phyloP scores from a whole-genome alignment of 2,329 filamentous ascomycete species.

The Corinectria fuckeliana region DNA sequence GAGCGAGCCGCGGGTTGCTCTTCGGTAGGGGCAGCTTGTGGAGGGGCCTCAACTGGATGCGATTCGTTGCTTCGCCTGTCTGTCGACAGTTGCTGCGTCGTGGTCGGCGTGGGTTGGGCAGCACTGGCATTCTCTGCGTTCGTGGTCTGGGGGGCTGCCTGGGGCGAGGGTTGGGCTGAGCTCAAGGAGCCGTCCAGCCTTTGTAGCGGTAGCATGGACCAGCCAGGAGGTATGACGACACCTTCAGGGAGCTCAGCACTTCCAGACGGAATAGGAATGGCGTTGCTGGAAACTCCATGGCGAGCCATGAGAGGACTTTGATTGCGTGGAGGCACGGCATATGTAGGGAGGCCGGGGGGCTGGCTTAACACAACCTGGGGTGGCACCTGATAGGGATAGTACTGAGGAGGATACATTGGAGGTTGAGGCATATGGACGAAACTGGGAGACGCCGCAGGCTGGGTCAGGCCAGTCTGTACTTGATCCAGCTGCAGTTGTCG shows the following conservation, averaged over 20 bases:
- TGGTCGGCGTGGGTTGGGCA: conserved; percentile 16
- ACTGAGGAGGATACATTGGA: conserved; percentile 20
- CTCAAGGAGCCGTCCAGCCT: conserved; percentile 50
- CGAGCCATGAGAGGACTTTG: conserved; percentile 53
- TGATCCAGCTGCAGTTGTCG: conserved; percentile 48
- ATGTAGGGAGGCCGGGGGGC: conserved; percentile 26
- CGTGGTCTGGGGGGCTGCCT: conserved; percentile 27
- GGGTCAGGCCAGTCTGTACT: conserved; percentile 27
- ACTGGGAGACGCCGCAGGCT: conserved; percentile 17
- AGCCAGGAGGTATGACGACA: conserved; percentile 68
- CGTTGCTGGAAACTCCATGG: conserved; percentile 54
- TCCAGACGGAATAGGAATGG: conserved; percentile 62
- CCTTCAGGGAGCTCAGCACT: conserved; percentile 68
- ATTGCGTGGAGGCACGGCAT: conserved; percentile 44
- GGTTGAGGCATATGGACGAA: conserved; percentile 17
- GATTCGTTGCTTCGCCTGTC: conserved; percentile 25
- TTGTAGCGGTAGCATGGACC: conserved; percentile 69
- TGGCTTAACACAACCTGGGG: conserved; percentile 28
- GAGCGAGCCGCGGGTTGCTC: conserved; percentile 10
- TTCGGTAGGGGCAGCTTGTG: conserved; percentile 16
- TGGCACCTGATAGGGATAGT: conserved; percentile 22
- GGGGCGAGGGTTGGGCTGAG: conserved; percentile 34
- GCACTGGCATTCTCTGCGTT: conserved; percentile 22
- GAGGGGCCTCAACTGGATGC: conserved; percentile 7
- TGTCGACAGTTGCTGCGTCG: conserved; percentile 23